A percentile compares a stretch with the other conserved stretches of the same genome.
Conservation (phyloP, 805 yeast species). For the Candida sithepensis region DNA sequence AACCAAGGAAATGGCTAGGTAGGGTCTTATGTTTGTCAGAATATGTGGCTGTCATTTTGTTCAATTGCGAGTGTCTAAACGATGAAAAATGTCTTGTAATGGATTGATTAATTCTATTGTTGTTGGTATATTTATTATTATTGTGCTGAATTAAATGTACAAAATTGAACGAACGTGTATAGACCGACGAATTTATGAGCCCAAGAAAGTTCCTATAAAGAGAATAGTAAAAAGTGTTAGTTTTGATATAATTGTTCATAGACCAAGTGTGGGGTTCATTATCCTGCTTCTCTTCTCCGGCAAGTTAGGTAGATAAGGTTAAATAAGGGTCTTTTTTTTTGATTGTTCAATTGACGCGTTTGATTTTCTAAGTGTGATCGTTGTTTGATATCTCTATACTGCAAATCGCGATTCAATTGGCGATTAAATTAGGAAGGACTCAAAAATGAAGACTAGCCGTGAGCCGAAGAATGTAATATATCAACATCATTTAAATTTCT, state of each 20-base stretch:
- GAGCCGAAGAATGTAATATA: no score
- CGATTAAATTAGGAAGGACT: no score
- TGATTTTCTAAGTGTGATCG: background rate
- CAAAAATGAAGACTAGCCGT: no score
- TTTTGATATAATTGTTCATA: constrained; percentile 1
- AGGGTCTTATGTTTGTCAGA: constrained; percentile 34
- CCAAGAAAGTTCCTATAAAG: constrained; percentile 1
- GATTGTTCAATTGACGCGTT: no score
- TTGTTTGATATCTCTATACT: background rate
- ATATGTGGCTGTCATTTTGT: constrained; percentile 18
- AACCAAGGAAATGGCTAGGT: constrained; percentile 77
- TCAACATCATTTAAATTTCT: no score
- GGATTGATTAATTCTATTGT: background rate
- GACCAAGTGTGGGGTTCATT: background rate
- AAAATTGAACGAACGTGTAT: background rate
- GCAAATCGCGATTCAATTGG: no score
- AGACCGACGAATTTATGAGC: constrained; percentile 1
- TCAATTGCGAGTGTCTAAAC: background rate
- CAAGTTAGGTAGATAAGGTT: background rate
- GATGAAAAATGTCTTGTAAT: background rate
- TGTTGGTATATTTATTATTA: background rate
- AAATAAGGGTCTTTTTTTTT: background rate
- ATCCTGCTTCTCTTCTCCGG: background rate
- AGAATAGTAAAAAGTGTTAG: constrained; percentile 3
- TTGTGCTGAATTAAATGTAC: background rate